Base-by-base conservation (phyloP, 2,329 filamentous ascomycete species). In the Orbilia ellipsospora region DNA sequence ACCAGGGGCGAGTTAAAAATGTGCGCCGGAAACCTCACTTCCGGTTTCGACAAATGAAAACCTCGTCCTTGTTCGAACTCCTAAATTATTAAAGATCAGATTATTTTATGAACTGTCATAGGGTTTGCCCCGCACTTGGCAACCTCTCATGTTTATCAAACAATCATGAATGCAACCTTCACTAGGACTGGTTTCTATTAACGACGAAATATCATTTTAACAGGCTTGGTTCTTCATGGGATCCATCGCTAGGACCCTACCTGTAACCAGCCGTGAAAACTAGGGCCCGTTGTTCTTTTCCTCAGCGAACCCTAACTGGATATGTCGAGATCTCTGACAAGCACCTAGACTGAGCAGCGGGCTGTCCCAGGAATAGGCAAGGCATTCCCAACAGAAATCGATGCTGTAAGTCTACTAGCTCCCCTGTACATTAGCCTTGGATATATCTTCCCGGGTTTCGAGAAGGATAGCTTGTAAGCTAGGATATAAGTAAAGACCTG, bases 391-490 rank as follows among this genome's bases (percentile, higher is more conserved):
- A 69, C 72, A 64, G 64, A 63, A 60, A 40, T 3, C 20, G n/a
- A 50, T 4, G 28, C 13, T 23, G 61, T 64, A 10, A 45, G 45
- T 23, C 10, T 42, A 15, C 16, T 12, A 18, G 26, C n/a, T 12
- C 60, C 52, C 59, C 62, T 62, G 64, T 28, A 8, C 15, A 23
- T 42, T 16, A 44, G 55, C 54, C 72, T 69, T 69, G 60, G 64
- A 61, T 61, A 73, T 68, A 75, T 69, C 64, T 69, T 75, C 54
- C 72, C 72, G 54, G 72, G 65, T 75, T 75, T 75, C 59, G 45
- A 75, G 72, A 69, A 75, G 59, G 36, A 56, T 60, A 64, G 36
- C 40, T 16, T 60, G 60, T 40, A 26, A 61, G 16, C 45, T 61
- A 61, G 36, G 50, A 16, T 50, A 52, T 23, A 10, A 48, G 13